Conservation (phyloP, 2,329 filamentous ascomycete genomes). For the Rutstroemia sp. region DNA sequence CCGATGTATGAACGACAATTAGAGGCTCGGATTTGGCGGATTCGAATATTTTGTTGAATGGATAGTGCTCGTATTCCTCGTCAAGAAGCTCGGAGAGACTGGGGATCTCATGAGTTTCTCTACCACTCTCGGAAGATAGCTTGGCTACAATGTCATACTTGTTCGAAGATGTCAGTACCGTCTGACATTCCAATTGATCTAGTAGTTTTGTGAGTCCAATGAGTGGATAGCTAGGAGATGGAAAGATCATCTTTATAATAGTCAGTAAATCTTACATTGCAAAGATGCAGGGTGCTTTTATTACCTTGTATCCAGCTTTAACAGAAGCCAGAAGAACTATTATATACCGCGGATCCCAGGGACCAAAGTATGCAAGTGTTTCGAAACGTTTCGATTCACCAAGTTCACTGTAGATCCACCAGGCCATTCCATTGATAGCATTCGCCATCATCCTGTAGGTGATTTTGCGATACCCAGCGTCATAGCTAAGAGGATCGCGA, state of each 20-base stretch:
- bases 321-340: neutral
- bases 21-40: neutral
- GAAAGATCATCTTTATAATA: neutral
- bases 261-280: neutral
- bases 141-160: neutral
- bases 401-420: neutral
- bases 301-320: neutral
- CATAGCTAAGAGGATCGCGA: neutral
- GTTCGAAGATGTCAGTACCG: neutral
- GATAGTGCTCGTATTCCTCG: neutral
- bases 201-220: neutral
- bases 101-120: neutral
- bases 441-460: neutral
- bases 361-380: slow-evolving; percentile 1
- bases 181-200: neutral
- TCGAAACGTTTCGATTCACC: neutral
- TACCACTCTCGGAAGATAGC: neutral
- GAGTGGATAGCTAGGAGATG: neutral
- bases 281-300: neutral
- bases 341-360: neutral
- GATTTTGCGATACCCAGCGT: neutral
- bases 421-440: neutral
- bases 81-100: neutral
- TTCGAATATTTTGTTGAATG: neutral
- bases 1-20: neutral